phyloP scores from a whole-genome alignment of 1,284 basidiomycete species.

The Leccinum olivaceoglutinosum region DNA sequence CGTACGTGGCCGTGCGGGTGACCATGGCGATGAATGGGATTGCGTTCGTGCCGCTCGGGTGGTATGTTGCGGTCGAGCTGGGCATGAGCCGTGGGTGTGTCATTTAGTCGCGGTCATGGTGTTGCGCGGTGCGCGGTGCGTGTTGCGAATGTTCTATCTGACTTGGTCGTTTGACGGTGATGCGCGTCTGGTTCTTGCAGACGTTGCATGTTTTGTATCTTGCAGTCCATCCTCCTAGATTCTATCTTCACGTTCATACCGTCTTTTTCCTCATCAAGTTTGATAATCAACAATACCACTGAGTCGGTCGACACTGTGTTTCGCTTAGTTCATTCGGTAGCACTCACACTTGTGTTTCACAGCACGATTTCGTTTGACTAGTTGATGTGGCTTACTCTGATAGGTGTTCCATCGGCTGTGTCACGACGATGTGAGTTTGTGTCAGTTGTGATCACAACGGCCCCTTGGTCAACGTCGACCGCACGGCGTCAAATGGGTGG shows the following conservation, averaged over 20 bases:
- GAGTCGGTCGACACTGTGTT: slow-evolving; percentile 29
- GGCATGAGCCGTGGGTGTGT: slow-evolving; percentile 85
- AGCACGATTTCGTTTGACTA: slow-evolving; percentile 92
- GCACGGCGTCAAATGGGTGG: slow-evolving; percentile 89
- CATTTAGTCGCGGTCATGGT: slow-evolving; percentile 95
- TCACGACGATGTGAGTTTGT: slow-evolving; percentile 62
- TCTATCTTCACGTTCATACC: slow-evolving; percentile 97
- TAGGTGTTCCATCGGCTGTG: slow-evolving; percentile 91
- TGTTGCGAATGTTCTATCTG: slow-evolving; percentile 24
- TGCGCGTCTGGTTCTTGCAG: slow-evolving; percentile 34
- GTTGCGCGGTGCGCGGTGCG: slow-evolving; percentile 73
- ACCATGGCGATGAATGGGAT: slow-evolving; percentile 94
- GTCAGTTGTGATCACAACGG: background rate
- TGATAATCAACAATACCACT: slow-evolving; percentile 93
- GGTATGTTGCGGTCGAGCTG: slow-evolving; percentile 95
- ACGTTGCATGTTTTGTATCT: slow-evolving; percentile 95
- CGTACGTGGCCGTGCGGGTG: slow-evolving; percentile 92
- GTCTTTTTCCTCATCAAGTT: slow-evolving; percentile 95
- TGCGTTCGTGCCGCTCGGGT: slow-evolving; percentile 93
- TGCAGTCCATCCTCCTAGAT: slow-evolving; percentile 94
- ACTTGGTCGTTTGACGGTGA: background rate
- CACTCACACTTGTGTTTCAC: slow-evolving; percentile 3
- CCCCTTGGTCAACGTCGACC: background rate
- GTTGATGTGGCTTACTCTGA: slow-evolving; percentile 93
- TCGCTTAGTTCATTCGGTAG: background rate